Evolutionary conservation across 2,329 filamentous ascomycete species (phyloP).

Genomic region (Talaromyces sp.): DNA sequence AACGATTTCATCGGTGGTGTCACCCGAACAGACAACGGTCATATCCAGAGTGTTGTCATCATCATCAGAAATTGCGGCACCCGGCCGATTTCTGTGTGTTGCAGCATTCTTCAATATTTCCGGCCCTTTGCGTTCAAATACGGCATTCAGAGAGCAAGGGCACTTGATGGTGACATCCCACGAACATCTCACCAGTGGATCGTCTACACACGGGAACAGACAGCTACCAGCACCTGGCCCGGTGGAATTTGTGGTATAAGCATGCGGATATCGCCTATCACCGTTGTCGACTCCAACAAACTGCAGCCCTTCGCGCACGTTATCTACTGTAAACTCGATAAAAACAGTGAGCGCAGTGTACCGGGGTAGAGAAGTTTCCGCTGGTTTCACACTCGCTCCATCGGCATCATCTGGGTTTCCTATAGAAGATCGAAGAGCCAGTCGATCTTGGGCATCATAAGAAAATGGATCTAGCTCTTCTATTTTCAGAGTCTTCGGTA

Average conservation of each 20-base stretch:
- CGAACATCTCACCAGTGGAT: constrained; percentile 70
- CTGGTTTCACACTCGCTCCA: constrained; percentile 29
- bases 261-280: constrained; percentile 81
- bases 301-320: constrained; percentile 79
- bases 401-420: constrained; percentile 35
- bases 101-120: constrained; percentile 21
- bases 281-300: constrained; percentile 80
- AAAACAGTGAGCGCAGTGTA: constrained; percentile 59
- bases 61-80: constrained; percentile 57
- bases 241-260: constrained; percentile 77
- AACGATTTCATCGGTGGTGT: constrained; percentile 74
- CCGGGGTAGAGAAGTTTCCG: constrained; percentile 38
- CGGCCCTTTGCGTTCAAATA: constrained; percentile 38
- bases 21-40: constrained; percentile 84
- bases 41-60: constrained; percentile 88
- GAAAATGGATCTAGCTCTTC: constrained; percentile 55
- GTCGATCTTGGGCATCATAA: constrained; percentile 44
- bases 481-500: constrained; percentile 59
- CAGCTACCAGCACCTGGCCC: constrained; percentile 75
- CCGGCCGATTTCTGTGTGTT: constrained; percentile 19
- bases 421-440: constrained; percentile 39
- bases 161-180: constrained; percentile 88
- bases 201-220: constrained; percentile 90
- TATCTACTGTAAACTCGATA: constrained; percentile 72
- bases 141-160: constrained; percentile 80